A percentile compares a stretch with the other conserved stretches of the same genome.
Evolutionary conservation across 2,329 filamentous ascomycete species (phyloP).

Genomic region (Ophiocordyceps camponoti-saundersi): DNA sequence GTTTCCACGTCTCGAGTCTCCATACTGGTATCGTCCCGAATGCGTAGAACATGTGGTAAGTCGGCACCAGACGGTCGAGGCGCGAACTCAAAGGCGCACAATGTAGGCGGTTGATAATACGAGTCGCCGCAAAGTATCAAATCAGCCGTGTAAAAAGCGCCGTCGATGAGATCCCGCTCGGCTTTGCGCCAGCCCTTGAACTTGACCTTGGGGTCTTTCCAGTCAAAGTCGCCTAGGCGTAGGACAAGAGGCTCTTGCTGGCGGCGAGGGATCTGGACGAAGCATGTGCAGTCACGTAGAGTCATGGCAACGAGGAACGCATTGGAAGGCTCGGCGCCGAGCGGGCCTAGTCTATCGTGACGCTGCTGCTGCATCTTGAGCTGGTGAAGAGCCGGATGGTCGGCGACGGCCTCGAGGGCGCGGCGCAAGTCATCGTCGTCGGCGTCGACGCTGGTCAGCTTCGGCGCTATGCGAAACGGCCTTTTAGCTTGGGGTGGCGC

Average conservation of each 20-base stretch:
- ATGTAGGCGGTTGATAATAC: conserved; percentile 18
- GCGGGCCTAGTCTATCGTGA: conserved; percentile 25
- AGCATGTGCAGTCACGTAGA: conserved; percentile 62
- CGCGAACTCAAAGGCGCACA: conserved; percentile 16
- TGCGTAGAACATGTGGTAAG: conserved; percentile 6
- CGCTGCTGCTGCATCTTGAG: conserved; percentile 20
- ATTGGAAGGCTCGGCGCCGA: conserved; percentile 21
- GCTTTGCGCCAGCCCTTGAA: conserved; percentile 49
- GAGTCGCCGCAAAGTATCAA: conserved; percentile 16
- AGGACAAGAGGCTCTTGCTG: conserved; percentile 24
- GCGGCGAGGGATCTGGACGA: conserved; percentile 36
- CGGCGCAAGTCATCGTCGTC: conserved; percentile 11
- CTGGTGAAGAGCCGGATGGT: conserved; percentile 16
- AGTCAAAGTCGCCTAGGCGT: conserved; percentile 60
- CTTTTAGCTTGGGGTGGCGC: conserved; percentile 25
- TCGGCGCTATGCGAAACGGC: conserved; percentile 21
- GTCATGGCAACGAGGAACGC: conserved; percentile 59
- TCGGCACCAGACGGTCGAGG: conserved; percentile 3
- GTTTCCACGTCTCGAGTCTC: background rate
- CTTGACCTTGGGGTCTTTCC: conserved; percentile 53
- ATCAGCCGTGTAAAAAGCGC: conserved; percentile 49
- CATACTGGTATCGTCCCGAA: conserved; percentile 1
- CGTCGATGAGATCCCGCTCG: conserved; percentile 45
- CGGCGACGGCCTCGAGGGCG: conserved; percentile 12
- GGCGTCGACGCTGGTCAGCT: conserved; percentile 11